Evolutionary conservation across 225 moss, liverwort and hornwort species (phyloP), one percentile per base, ranked within the genome.

Genomic region (Lunularia cruciata): DNA sequence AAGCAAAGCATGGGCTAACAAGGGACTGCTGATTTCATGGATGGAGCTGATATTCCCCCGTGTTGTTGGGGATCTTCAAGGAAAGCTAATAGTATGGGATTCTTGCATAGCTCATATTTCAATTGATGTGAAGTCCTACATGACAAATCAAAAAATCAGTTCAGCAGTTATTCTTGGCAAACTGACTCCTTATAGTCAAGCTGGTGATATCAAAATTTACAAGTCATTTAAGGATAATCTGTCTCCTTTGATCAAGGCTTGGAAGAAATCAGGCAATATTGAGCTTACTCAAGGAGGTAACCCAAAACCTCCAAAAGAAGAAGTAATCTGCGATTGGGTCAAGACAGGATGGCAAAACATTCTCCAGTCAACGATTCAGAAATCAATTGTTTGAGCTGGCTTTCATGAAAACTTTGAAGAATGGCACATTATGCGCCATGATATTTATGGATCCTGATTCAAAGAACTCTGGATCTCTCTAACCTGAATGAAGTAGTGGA

Each of bases 391-490:
- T 54, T 18, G 19, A n/a, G 19, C 8, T 54, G 19, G 54, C 54
- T 54, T 54, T 54, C 54, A 54, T 27, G 26, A 54, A 8, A 54
- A 54, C 54, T 54, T 54, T n/a, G n/a, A n/a, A n/a, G n/a, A n/a
- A n/a, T n/a, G n/a, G n/a, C n/a, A n/a, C n/a, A n/a, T n/a, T n/a
- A 27, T 54, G 54, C 19, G 19, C 8, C 19, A 54, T 54, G 54
- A 54, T 54, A 54, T 54, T 27, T 54, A n/a, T 54, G 54, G 19
- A 54, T 54, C 8, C 26, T 27, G 19, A 27, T 54, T 54, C 54
- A 54, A n/a, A n/a, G n/a, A n/a, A n/a, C n/a, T n/a, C n/a, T n/a
- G n/a, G n/a, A 47, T 10, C 12, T 47, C 18, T 47, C 46, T n/a
- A 54, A 54, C 54, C 19, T 6, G 54, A 54, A 54, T 54, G 19